Conservation (phyloP, 2,329 filamentous ascomycete genomes). For the Colletotrichum endophyticum region DNA sequence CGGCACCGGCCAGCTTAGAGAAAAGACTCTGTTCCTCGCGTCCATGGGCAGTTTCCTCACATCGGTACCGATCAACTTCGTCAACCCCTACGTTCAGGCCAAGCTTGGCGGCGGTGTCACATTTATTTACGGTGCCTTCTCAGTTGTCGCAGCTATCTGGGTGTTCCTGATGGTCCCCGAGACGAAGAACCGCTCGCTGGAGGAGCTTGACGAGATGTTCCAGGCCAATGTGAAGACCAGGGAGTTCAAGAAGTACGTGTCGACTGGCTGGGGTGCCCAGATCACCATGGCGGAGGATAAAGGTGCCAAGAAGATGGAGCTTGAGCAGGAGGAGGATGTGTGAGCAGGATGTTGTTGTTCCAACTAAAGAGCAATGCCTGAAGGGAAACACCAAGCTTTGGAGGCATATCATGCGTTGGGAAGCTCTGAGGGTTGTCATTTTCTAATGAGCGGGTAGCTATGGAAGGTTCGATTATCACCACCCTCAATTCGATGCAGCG, state of each 20-base stretch:
- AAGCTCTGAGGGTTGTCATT: not conserved
- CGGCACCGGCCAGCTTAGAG: constrained; percentile 15
- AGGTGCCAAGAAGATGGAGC: not conserved
- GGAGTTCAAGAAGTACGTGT: constrained; percentile 6
- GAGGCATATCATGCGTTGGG: not conserved
- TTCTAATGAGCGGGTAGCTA: not conserved
- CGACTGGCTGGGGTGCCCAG: not conserved
- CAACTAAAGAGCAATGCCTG: not conserved
- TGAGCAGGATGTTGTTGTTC: not conserved
- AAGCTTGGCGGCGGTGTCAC: constrained; percentile 23
- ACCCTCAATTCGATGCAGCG: too few relatives aligned
- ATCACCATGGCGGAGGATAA: not conserved
- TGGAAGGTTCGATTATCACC: not conserved
- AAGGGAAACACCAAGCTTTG: not conserved
- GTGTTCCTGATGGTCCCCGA: constrained; percentile 15
- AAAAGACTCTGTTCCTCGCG: constrained; percentile 17
- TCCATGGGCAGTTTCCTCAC: constrained; percentile 13
- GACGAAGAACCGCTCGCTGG: constrained; percentile 8
- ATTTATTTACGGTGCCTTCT: constrained; percentile 26
- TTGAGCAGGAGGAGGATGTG: not conserved
- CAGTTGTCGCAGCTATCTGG: constrained; percentile 20
- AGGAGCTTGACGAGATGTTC: constrained; percentile 25
- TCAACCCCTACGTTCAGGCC: constrained; percentile 23
- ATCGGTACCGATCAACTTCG: constrained; percentile 14
- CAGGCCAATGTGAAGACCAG: constrained; percentile 1